Base-by-base conservation (phyloP, 495 filamentous ascomycete species). In the Hypoxylon perforatum region DNA sequence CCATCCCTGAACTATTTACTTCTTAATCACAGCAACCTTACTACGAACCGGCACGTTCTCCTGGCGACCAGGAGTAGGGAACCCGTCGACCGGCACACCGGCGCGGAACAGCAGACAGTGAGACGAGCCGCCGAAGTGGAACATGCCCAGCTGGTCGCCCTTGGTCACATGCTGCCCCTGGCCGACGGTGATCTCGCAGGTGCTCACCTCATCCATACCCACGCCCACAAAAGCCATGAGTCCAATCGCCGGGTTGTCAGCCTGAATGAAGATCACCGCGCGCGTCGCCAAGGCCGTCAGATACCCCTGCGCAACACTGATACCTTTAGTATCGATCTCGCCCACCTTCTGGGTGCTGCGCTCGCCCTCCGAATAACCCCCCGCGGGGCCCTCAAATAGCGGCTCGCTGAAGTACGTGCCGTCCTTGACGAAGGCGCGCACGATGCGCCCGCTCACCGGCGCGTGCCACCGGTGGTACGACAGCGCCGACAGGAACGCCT, bases 381-480 rank as follows among this genome's bases (percentile, higher is more conserved):
- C 65, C 2, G 50, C 70, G 11, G 60, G 39, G 1, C 79, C 82
- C 48, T 87, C 79, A 66, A 84, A 86, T 0, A 86, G 73, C 1
- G 84, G 84, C 71, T 91, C 88, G 18, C 83, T 84, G 73, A 85
- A 93, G 74, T 93, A 93, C 0, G 89, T 90, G 0, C 91, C 91
- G 10, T 83, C 78, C 2, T 81, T 63, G 5, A 88, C 77, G 59
- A 81, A 85, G 4, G 84, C 81, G 33, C 85, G 84, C 15, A 80
- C 76, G 17, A 91, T 73, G 22, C 64, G 84, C 1, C 89, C 90
- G 2, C 73, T 79, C 0, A 91, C 86, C 17, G 89, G 90, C 0
- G 82, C 67, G 71, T 91, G 88, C 90, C 90, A 91, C 4, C 88
- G 84, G 70, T 92, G 89, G 65, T 92, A 92, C 50, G 83, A 87